These are phyloP conservation scores for Thinopyrum obtusiflorum DNA, from an alignment of 202 grass and related monocot genomes.

Conservation along the genomic window DNA sequence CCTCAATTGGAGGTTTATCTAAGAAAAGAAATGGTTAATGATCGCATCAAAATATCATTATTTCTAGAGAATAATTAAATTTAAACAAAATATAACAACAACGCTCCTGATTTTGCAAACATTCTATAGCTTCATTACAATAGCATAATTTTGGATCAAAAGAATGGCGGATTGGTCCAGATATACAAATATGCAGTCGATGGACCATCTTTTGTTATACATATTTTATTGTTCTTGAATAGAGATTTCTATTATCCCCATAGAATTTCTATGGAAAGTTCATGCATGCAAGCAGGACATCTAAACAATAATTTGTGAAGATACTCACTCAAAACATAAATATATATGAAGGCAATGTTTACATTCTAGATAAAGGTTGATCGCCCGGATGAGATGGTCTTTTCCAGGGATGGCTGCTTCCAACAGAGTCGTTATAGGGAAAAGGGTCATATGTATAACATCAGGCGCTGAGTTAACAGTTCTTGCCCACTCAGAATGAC, in stretches of 20 bases:
- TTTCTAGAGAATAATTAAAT: not conserved
- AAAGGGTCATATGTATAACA: constrained; percentile 61
- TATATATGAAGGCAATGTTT: constrained; percentile 20
- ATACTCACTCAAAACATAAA: not conserved
- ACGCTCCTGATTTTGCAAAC: not conserved
- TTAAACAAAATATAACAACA: not conserved
- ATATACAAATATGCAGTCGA: not conserved
- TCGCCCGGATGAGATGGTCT: constrained; percentile 52
- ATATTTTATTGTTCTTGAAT: not conserved
- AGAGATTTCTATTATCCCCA: not conserved
- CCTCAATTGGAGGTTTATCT: constrained; percentile 77
- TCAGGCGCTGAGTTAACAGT: constrained; percentile 56
- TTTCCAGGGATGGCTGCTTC: constrained; percentile 46
- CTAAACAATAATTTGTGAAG: not conserved
- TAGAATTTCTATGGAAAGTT: not conserved
- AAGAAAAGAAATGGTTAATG: not conserved
- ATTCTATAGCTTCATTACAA: not conserved
- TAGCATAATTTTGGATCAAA: not conserved
- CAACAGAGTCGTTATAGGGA: constrained; percentile 53
- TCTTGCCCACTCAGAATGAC: constrained; percentile 47
- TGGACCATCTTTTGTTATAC: not conserved
- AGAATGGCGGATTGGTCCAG: not conserved
- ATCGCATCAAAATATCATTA: not conserved
- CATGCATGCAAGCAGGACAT: not conserved
- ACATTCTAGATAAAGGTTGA: constrained; percentile 81